A percentile compares a stretch with the other conserved stretches of the same genome.
Evolutionary conservation across 1,139 yeast genomes (phyloP).

Genomic region (Pichia sp.): DNA sequence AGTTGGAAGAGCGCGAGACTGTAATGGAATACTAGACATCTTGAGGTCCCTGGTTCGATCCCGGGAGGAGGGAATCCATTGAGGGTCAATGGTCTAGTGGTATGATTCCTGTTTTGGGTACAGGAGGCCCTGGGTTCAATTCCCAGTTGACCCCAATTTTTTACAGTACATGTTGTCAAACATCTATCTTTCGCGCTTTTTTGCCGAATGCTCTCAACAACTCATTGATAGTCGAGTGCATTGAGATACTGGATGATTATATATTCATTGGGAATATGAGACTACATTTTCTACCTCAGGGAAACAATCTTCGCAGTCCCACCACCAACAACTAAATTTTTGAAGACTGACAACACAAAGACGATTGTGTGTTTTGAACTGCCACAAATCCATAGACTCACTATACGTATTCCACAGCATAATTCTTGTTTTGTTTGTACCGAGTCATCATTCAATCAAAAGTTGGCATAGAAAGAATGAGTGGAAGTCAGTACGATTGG

Average conservation of each 20-base stretch:
- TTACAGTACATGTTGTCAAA: slow-evolving; percentile 17
- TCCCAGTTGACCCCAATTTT: slow-evolving; percentile 33
- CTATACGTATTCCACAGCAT: not conserved
- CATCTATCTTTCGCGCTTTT: slow-evolving; percentile 48
- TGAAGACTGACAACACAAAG: not conserved
- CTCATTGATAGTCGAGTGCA: not conserved
- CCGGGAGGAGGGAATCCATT: slow-evolving; percentile 6
- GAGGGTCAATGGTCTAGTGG: slow-evolving; percentile 35
- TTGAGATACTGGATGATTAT: not conserved
- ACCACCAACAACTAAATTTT: not conserved
- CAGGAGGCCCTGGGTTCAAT: slow-evolving; percentile 36
- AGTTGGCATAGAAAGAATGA: slow-evolving; percentile 7
- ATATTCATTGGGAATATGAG: not conserved
- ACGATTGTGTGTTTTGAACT: not conserved
- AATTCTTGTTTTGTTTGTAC: not conserved
- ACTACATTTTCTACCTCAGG: not conserved
- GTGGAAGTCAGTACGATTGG: slow-evolving; percentile 36
- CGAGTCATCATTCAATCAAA: not conserved
- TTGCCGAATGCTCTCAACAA: not conserved
- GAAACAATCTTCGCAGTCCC: not conserved
- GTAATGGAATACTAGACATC: slow-evolving; percentile 4
- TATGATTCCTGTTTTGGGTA: slow-evolving; percentile 52
- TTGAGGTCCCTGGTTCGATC: slow-evolving; percentile 14
- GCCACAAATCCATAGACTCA: not conserved
- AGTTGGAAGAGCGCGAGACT: slow-evolving; percentile 24